Percentiles rank a stretch among this genome's conserved stretches.
phyloP scores from a whole-genome alignment of 2,329 filamentous ascomycete species.

The Cyphellophora europaea region DNA sequence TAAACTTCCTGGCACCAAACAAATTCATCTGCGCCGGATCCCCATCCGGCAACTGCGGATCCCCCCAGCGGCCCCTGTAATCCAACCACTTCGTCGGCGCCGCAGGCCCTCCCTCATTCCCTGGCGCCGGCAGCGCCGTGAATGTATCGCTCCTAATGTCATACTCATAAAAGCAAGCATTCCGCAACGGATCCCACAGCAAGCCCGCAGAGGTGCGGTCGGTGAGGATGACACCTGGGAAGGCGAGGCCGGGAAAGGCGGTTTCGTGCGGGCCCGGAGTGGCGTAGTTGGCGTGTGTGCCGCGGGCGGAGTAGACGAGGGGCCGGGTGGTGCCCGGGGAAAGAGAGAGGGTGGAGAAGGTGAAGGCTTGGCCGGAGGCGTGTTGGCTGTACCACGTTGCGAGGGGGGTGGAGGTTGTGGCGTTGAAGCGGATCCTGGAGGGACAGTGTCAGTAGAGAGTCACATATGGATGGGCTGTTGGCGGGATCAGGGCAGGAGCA shows the following conservation, averaged over 20 bases:
- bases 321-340: constrained; percentile 39
- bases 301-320: constrained; percentile 49
- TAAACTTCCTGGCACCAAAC: constrained; percentile 48
- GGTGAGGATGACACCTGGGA: constrained; percentile 40
- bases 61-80: constrained; percentile 54
- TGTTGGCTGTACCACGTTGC: constrained; percentile 58
- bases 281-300: constrained; percentile 58
- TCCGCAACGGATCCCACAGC: constrained; percentile 52
- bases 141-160: constrained; percentile 34
- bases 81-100: constrained; percentile 45
- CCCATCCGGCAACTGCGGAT: constrained; percentile 46
- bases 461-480: too few species aligned
- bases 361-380: constrained; percentile 53
- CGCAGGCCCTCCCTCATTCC: constrained; percentile 16
- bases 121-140: constrained; percentile 29
- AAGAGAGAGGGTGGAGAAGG: constrained; percentile 45
- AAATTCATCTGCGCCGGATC: constrained; percentile 31
- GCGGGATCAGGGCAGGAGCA: too few species aligned
- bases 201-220: constrained; percentile 47
- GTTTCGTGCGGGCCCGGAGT: constrained; percentile 50
- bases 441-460: neutral
- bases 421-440: constrained; percentile 43
- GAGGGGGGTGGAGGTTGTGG: constrained; percentile 39
- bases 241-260: constrained; percentile 50
- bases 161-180: constrained; percentile 49